A percentile compares a stretch with the other conserved stretches of the same genome.
Conservation (phyloP, 805 yeast genomes). For the Cyberlindnera xishuangbannaensis region DNA sequence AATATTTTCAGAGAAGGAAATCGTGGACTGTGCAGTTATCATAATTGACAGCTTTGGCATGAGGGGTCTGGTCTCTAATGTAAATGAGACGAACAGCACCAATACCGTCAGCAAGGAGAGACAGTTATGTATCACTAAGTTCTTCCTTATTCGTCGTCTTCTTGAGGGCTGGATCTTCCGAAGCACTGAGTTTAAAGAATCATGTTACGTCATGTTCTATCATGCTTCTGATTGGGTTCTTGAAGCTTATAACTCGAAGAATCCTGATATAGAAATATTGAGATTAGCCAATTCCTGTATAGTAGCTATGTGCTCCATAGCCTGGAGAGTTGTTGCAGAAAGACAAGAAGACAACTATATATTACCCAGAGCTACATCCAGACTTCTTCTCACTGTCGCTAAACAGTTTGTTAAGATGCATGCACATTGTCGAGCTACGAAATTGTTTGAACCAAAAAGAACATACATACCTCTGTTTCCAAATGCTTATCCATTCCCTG, state of each 20-base stretch:
- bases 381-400: slow-evolving; percentile 50
- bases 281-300: slow-evolving; percentile 60
- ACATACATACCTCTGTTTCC: slow-evolving; percentile 70
- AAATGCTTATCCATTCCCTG: slow-evolving; percentile 54
- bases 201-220: slow-evolving; percentile 41
- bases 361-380: slow-evolving; percentile 42
- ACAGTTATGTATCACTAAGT: slow-evolving; percentile 54
- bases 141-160: slow-evolving; percentile 54
- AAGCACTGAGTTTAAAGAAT: slow-evolving; percentile 24
- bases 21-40: slow-evolving; percentile 36
- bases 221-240: slow-evolving; percentile 50
- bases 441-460: slow-evolving; percentile 50
- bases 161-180: slow-evolving; percentile 32
- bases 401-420: slow-evolving; percentile 46
- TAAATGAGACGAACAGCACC: slow-evolving; percentile 30
- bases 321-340: slow-evolving; percentile 31
- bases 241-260: slow-evolving; percentile 41
- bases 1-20: slow-evolving; percentile 32
- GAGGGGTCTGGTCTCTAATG: slow-evolving; percentile 37
- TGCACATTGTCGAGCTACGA: slow-evolving; percentile 36
- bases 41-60: slow-evolving; percentile 50
- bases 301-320: slow-evolving; percentile 40
- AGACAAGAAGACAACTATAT: slow-evolving; percentile 29
- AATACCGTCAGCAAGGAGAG: slow-evolving; percentile 27
- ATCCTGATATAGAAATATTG: slow-evolving; percentile 48